Evolutionary conservation across 2,329 filamentous ascomycete species (phyloP), one percentile per base, ranked within the genome.

Genomic region (Aspergillus niger): DNA sequence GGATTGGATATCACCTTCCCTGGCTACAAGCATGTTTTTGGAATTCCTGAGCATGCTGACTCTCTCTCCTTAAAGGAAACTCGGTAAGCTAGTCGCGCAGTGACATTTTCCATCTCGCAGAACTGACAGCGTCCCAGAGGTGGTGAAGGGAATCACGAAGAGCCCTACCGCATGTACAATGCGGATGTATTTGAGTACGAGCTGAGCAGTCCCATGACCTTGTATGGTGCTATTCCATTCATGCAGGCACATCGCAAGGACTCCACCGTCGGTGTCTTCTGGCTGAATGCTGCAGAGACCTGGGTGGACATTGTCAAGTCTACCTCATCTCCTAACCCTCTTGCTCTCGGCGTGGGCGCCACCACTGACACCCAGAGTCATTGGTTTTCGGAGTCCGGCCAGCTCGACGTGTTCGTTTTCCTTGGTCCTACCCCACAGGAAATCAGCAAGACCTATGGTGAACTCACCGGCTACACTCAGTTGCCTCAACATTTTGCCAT

Each of bases 181-280:
- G 86, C 91, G 32, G 95, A 99, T 74, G 95, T 99, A 10, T 99
- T 99, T 69, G 95, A 99, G 79, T 99, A 99, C 76, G 89, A 97
- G 69, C 85, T 97, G 69, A 91, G 98, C 77, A 98, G 92, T 76
- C 93, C 95, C 0, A 99, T 99, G 95, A 98, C 95, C 0, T 84
- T 99, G 1, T 99, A 99, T 72, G 95, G 95, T n/a, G 83, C 92
- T 7, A 98, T 99, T 68, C 95, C 95, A 2, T 91, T 98, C 73
- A 96, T 99, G 92, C 95, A 98, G 77, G 95, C 95, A 17, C 94
- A 99, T 73, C 90, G 90, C 70, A 96, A 94, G 75, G 90, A 89
- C 71, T 98, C 94, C 0, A 95, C 92, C 1, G 94, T 98, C 30
- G 95, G 92, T 64, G 89, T 99, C 13, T 97, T 99, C 78, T 99